These are phyloP conservation scores for Pleurozium schreberi DNA, from an alignment of 225 moss, liverwort and hornwort species.

Conservation along the genomic window DNA sequence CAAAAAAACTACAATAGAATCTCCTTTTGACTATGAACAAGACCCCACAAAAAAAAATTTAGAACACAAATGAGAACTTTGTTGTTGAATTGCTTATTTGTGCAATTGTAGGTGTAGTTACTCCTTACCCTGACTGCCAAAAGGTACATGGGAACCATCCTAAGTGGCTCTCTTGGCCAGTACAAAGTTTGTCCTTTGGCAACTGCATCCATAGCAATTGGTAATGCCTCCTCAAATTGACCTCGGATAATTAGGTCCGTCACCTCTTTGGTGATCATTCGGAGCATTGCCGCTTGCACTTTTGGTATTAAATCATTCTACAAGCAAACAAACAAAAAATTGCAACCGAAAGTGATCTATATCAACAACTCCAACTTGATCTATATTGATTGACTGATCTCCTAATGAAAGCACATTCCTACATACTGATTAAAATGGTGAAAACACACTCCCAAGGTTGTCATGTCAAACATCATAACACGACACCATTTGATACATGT, in stretches of 20 bases:
- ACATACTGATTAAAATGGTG: too few relatives aligned
- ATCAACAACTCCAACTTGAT: too few relatives aligned
- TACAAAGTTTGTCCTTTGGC: conserved; percentile 52
- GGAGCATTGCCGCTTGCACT: conserved; percentile 51
- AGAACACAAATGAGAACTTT: too few relatives aligned
- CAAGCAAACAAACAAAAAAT: background rate
- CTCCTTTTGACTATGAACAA: too few relatives aligned
- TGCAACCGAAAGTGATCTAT: background rate
- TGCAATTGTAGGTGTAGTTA: too few relatives aligned
- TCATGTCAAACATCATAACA: too few relatives aligned
- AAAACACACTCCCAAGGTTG: too few relatives aligned
- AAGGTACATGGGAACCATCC: conserved; percentile 67
- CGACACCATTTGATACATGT: too few relatives aligned
- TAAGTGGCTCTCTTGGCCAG: conserved; percentile 51
- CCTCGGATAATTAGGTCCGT: conserved; percentile 38
- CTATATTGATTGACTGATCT: background rate
- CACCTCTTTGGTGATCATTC: conserved; percentile 40
- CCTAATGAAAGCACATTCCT: background rate
- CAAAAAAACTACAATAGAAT: too few relatives aligned
- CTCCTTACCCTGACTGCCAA: conserved; percentile 69
- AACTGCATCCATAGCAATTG: conserved; percentile 67
- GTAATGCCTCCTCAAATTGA: conserved; percentile 56
- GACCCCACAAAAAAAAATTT: too few relatives aligned
- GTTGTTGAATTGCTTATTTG: too few relatives aligned
- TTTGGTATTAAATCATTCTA: conserved; percentile 51